These are phyloP conservation scores for Microbotryomycetes sp. DNA, from an alignment of 1,284 basidiomycete genomes.

Conservation along the genomic window DNA sequence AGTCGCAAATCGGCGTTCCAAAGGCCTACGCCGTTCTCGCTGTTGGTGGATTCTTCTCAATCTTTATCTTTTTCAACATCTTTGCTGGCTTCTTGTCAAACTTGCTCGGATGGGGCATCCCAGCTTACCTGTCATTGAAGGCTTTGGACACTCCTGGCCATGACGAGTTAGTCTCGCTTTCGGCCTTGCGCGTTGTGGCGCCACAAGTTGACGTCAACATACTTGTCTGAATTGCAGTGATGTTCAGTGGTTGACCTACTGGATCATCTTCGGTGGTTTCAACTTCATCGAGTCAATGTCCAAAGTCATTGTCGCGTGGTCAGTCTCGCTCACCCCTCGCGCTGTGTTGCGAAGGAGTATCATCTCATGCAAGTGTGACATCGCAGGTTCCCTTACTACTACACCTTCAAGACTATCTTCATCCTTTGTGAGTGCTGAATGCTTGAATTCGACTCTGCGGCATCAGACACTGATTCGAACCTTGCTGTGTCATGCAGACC, in stretches of 20 bases:
- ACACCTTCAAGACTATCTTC: conserved; percentile 37
- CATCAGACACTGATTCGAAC: background rate
- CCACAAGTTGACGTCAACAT: background rate
- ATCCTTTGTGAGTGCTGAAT: conserved; percentile 28
- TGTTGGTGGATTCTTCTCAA: conserved; percentile 52
- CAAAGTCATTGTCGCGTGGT: conserved; percentile 63
- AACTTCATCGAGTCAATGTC: conserved; percentile 75
- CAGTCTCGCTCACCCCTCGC: background rate
- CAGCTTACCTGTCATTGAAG: conserved; percentile 77
- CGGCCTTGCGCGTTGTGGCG: too few relatives aligned
- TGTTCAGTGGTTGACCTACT: conserved; percentile 75
- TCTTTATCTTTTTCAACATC: conserved; percentile 69
- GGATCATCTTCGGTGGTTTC: conserved; percentile 79
- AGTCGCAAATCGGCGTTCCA: conserved; percentile 84
- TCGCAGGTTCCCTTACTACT: conserved; percentile 40
- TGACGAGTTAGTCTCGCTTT: conserved; percentile 17
- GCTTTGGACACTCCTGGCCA: conserved; percentile 60
- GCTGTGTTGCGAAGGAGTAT: background rate
- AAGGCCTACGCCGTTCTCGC: conserved; percentile 87
- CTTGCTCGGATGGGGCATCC: conserved; percentile 73
- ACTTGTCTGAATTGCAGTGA: conserved; percentile 45
- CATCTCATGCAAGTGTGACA: background rate
- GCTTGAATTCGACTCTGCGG: background rate
- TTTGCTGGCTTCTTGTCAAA: conserved; percentile 75
- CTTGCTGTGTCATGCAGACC: conserved; percentile 8